Conservation (phyloP, 257 asterid species). For the Solanum piurae region DNA sequence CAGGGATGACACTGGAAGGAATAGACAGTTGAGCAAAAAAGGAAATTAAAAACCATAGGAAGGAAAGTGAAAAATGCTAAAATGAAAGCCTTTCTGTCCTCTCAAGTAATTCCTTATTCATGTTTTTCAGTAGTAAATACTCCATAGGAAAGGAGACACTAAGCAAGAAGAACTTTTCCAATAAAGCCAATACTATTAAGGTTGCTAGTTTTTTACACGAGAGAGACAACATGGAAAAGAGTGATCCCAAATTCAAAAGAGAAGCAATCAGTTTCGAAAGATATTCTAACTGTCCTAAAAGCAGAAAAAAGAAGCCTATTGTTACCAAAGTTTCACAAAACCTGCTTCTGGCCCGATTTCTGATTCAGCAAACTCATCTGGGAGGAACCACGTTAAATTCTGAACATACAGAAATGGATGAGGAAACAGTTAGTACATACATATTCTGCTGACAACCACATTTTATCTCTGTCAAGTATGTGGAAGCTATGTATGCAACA, state of each 20-base stretch:
- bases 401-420: constrained; percentile 17
- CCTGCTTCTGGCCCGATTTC: constrained; percentile 99
- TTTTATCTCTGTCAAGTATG: not conserved
- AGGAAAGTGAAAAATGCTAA: not conserved
- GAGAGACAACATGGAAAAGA: not conserved
- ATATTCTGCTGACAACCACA: not conserved
- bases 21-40: not conserved
- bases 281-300: not conserved
- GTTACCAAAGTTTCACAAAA: constrained; percentile 92
- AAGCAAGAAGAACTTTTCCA: not conserved
- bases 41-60: not conserved
- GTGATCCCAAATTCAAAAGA: not conserved
- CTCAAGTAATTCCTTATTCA: not conserved
- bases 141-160: not conserved
- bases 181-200: not conserved
- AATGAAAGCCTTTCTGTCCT: not conserved
- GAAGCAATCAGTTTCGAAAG: not conserved
- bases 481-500: not conserved
- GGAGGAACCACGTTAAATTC: constrained; percentile 98
- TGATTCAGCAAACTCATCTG: constrained; percentile 87
- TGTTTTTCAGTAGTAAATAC: not conserved
- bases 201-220: not conserved
- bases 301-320: constrained; percentile 50
- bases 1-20: constrained; percentile 70
- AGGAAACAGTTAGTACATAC: not conserved